phyloP scores from a whole-genome alignment of 2,329 filamentous ascomycete genomes.

The Biscogniauxia marginata region DNA sequence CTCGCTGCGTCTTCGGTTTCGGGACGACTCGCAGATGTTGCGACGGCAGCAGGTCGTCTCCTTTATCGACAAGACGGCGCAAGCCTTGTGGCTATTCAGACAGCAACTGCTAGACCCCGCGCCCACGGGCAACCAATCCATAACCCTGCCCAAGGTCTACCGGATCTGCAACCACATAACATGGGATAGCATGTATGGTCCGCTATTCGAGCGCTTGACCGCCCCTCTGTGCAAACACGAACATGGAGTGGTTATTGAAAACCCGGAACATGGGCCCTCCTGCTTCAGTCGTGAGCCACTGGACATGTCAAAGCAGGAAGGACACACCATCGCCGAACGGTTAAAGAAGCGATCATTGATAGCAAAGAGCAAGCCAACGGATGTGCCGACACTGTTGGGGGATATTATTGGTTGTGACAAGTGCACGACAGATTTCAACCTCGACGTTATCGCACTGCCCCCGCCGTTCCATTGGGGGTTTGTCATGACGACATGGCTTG shows the following conservation, averaged over 20 bases:
- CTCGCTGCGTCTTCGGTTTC: constrained; percentile 22
- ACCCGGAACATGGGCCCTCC: constrained; percentile 1
- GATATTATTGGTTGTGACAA: constrained; percentile 16
- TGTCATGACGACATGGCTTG: constrained; percentile 23
- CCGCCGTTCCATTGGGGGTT: constrained; percentile 27
- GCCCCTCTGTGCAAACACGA: constrained; percentile 9
- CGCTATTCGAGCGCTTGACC: constrained; percentile 9
- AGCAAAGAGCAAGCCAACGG: constrained; percentile 7
- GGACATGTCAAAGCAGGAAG: constrained; percentile 19
- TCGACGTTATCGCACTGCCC: constrained; percentile 21
- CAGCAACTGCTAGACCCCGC: constrained; percentile 11
- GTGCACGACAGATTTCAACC: constrained; percentile 24
- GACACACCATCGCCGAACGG: constrained; percentile 19
- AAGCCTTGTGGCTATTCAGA: constrained; percentile 19
- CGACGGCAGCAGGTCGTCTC: constrained; percentile 23
- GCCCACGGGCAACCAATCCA: not conserved
- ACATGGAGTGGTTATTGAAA: constrained; percentile 1
- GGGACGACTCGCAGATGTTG: constrained; percentile 15
- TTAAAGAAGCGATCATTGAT: constrained; percentile 10
- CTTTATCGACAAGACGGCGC: constrained; percentile 21
- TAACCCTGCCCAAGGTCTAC: constrained; percentile 12
- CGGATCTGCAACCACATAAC: constrained; percentile 19
- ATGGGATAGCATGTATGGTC: constrained; percentile 14
- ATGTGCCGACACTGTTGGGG: constrained; percentile 14
- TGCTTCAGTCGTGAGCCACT: constrained; percentile 16